Evolutionary conservation across 116 monocot species (phyloP).

Genomic region (Trichopus zeylanicus): DNA sequence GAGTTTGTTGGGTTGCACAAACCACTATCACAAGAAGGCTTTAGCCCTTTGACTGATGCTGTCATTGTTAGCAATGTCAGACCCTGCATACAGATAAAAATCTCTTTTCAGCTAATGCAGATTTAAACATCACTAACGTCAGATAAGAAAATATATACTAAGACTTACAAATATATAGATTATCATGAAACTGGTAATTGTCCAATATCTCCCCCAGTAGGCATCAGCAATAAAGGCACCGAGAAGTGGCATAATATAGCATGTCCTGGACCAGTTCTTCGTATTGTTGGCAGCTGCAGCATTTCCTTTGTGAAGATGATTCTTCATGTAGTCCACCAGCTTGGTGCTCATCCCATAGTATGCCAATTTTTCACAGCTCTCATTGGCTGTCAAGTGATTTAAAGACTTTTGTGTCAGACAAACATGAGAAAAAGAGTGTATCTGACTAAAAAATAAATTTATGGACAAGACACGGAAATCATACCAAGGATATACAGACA

Average conservation of each 20-base stretch:
- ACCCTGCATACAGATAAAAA: slow-evolving; percentile 16
- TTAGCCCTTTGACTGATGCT: slow-evolving; percentile 36
- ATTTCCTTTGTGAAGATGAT: slow-evolving; percentile 30
- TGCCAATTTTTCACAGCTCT: slow-evolving; percentile 50
- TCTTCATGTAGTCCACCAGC: slow-evolving; percentile 40
- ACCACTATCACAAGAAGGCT: slow-evolving; percentile 22
- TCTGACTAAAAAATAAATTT: background rate
- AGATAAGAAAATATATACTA: background rate
- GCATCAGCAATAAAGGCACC: slow-evolving; percentile 58
- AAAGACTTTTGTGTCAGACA: background rate
- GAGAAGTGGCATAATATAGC: slow-evolving; percentile 46
- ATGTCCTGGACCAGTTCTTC: slow-evolving; percentile 55
- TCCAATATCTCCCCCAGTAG: slow-evolving; percentile 41
- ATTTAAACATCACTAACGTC: background rate
- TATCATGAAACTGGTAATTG: slow-evolving; percentile 46
- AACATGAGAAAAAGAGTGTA: background rate
- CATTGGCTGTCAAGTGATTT: slow-evolving; percentile 27
- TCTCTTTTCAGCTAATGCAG: background rate
- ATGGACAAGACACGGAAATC: background rate
- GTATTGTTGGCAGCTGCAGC: slow-evolving; percentile 35
- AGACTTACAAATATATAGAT: slow-evolving; percentile 39
- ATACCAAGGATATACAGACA: slow-evolving; percentile 60
- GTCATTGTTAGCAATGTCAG: slow-evolving; percentile 41
- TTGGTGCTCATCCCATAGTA: slow-evolving; percentile 65
- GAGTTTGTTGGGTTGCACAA: slow-evolving; percentile 22